Evolutionary conservation across 1,284 basidiomycete species (phyloP).

Genomic region (Rhodotorula sp.): DNA sequence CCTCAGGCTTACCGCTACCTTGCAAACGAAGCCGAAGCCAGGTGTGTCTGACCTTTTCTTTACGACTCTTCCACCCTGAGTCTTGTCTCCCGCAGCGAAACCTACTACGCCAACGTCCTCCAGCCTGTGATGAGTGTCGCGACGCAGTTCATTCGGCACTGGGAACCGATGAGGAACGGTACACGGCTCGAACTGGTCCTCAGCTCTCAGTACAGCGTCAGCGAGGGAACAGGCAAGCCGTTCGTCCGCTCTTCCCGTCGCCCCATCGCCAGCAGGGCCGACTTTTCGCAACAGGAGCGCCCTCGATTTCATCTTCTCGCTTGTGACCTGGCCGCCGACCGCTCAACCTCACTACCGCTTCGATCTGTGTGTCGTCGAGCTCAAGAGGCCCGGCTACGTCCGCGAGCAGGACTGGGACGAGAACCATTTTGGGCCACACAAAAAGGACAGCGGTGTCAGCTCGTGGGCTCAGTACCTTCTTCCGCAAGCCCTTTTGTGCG

Average conservation of each 20-base stretch:
- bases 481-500: not conserved
- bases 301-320: constrained; percentile 1
- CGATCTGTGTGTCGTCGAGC: not conserved
- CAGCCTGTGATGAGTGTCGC: not conserved
- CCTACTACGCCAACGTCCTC: constrained; percentile 1
- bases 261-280: not conserved
- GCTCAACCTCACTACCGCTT: not conserved
- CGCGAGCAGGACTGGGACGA: not conserved
- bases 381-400: constrained; percentile 14
- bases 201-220: not conserved
- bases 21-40: constrained; percentile 1
- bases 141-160: not conserved
- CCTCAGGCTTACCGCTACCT: not conserved
- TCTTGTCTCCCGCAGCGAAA: not conserved
- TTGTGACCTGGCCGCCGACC: constrained; percentile 1
- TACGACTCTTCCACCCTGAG: not conserved
- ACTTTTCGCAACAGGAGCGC: not conserved
- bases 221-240: not conserved
- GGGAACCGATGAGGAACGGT: not conserved
- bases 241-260: not conserved
- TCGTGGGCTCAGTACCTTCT: not conserved
- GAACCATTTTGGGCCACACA: not conserved
- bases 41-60: not conserved
- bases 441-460: not conserved
- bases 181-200: not conserved